A percentile compares a stretch with the other conserved stretches of the same genome.
Evolutionary conservation across 257 asterid genomes (phyloP).

Genomic region (Scutellaria baicalensis): DNA sequence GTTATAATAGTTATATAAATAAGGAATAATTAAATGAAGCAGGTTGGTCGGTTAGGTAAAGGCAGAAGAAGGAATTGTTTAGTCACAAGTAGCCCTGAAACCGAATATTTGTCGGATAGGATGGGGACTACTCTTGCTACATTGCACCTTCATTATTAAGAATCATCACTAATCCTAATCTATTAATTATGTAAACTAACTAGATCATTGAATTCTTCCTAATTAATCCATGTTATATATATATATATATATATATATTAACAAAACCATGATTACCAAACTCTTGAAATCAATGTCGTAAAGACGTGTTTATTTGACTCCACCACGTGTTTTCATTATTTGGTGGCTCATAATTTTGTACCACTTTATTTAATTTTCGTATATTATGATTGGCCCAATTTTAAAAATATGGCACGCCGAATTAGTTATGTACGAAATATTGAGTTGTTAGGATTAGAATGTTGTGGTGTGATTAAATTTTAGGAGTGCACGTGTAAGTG

Average conservation of each 20-base stretch:
- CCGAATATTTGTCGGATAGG: conserved; percentile 48
- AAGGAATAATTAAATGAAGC: background rate
- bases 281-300: conserved; percentile 5
- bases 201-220: background rate
- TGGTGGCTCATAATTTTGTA: conserved; percentile 8
- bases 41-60: conserved; percentile 36
- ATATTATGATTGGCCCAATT: background rate
- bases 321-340: conserved; percentile 26
- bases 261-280: conserved; percentile 2
- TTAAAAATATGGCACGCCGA: conserved; percentile 13
- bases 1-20: too few species aligned
- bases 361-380: background rate
- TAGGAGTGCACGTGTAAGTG: conserved; percentile 24
- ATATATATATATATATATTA: too few species aligned
- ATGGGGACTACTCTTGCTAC: conserved; percentile 13
- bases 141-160: conserved; percentile 8
- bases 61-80: conserved; percentile 17
- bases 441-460: conserved; percentile 12
- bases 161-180: background rate
- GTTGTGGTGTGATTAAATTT: background rate
- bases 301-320: conserved; percentile 11
- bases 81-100: conserved; percentile 20
- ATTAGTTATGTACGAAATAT: background rate
- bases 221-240: background rate
- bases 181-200: background rate